Conservation (phyloP, 2,329 filamentous ascomycete genomes). For the Microsporum ferrugineum region DNA sequence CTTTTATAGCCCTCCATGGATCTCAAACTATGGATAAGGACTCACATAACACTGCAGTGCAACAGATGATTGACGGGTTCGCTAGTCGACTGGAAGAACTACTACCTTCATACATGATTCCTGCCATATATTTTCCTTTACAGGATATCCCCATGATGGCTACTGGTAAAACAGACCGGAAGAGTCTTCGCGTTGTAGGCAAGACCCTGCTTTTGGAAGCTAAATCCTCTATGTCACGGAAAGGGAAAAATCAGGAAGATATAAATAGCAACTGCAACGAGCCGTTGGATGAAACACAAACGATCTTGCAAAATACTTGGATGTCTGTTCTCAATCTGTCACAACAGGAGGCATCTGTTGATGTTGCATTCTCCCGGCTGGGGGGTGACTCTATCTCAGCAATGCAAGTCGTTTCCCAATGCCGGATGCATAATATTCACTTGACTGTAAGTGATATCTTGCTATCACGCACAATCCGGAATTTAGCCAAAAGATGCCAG, state of each 20-base stretch:
- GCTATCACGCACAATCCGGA: not conserved
- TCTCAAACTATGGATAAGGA: not conserved
- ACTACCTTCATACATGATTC: slow-evolving; percentile 8
- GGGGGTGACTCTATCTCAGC: slow-evolving; percentile 48
- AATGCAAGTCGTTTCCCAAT: slow-evolving; percentile 50
- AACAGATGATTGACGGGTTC: not conserved
- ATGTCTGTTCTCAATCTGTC: slow-evolving; percentile 7
- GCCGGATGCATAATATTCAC: slow-evolving; percentile 38
- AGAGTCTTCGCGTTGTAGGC: not conserved
- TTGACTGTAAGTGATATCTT: slow-evolving; percentile 35
- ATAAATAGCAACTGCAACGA: not conserved
- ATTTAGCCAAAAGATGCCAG: not conserved
- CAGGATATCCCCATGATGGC: slow-evolving; percentile 1
- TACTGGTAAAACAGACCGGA: slow-evolving; percentile 7
- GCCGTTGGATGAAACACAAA: not conserved
- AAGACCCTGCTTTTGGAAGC: not conserved
- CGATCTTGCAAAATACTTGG: slow-evolving; percentile 6
- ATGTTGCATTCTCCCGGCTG: slow-evolving; percentile 40
- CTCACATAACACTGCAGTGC: not conserved
- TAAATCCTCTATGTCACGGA: not conserved
- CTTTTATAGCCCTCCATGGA: slow-evolving; percentile 22
- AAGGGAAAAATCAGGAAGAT: not conserved
- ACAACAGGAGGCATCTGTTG: not conserved
- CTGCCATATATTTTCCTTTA: not conserved
- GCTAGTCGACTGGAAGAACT: not conserved